Base-by-base conservation (phyloP, 352 stramenopile species). In the Globisporangium sylvaticum region DNA sequence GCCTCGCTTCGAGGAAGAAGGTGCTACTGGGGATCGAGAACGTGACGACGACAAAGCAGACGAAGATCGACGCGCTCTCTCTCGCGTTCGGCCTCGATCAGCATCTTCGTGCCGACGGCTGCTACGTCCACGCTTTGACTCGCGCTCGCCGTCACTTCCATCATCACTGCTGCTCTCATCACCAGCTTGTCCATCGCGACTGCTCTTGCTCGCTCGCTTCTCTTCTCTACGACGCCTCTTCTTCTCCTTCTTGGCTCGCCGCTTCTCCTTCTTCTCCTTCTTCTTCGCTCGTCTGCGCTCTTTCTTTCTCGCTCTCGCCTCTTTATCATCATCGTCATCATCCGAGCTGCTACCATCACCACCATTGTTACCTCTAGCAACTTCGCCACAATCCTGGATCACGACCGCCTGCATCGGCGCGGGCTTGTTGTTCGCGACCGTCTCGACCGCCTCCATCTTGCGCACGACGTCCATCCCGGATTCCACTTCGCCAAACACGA, bases 401-500 rank as follows among this genome's bases (percentile, higher is more conserved):
- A 98, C 69, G 55, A 99, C 90, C 52, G 89, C 74, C 56, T 96
- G 83, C 58, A 91, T 77, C 7, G 95, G 80, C 54, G 78, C 76
- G 0, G 81, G 81, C 54, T 95, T 96, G 71, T 98, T 85, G 57
- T 83, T 88, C 4, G 72, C 61, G 52, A 86, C 87, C 7, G 81
- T 96, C 50, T 96, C 74, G 22, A 92, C 87, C 59, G 80, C 78
- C 73, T 99, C 98, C 79, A 99, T 98, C 62, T 90, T 89, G 52
- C 68, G 72, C 60, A 95, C 78, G 50, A 93, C 75, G 12, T 90
- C 69, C 77, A 90, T 87, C 0, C 89, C 90, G 4, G 67, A 69
- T 25, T 84, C 74, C 15, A 99, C 97, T 67, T 98, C 91, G 22
- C 97, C 97, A 78, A 99, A 99, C n/a, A 99, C 97, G 20, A 99